A percentile compares a stretch with the other conserved stretches of the same genome.
These are phyloP conservation scores for Nannochloris sp. DNA, from an alignment of 139 green algal species.

Conservation along the genomic window DNA sequence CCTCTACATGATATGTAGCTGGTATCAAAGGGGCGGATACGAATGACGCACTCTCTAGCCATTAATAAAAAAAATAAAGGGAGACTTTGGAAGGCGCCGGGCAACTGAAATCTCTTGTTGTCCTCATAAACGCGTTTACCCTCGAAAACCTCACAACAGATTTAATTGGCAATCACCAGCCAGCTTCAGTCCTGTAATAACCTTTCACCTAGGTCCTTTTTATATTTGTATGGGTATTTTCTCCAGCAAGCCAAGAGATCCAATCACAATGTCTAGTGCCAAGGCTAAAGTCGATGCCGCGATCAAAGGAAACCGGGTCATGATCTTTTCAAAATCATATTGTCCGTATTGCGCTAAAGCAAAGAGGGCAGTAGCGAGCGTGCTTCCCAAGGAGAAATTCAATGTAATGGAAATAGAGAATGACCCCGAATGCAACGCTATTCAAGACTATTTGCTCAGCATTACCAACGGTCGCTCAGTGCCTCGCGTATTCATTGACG, in stretches of 20 bases:
- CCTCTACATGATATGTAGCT: no score
- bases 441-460: constrained; percentile 18
- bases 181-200: no score
- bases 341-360: constrained; percentile 41
- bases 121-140: no score
- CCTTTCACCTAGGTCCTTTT: no score
- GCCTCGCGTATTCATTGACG: constrained; percentile 40
- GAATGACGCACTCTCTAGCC: no score
- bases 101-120: no score
- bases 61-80: no score
- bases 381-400: constrained; percentile 20
- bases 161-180: no score
- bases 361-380: constrained; percentile 23
- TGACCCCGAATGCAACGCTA: background rate
- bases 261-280: constrained; percentile 3
- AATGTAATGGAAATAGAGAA: constrained; percentile 30
- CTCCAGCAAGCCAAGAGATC: background rate
- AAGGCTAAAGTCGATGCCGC: constrained; percentile 16
- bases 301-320: constrained; percentile 8
- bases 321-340: constrained; percentile 37
- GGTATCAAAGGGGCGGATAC: no score
- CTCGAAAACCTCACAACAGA: no score
- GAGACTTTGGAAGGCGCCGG: no score
- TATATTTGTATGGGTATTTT: background rate
- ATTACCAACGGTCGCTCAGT: constrained; percentile 23